These are phyloP conservation scores for Petasospora fabianii DNA, from an alignment of 1,139 yeast genomes.

Conservation along the genomic window DNA sequence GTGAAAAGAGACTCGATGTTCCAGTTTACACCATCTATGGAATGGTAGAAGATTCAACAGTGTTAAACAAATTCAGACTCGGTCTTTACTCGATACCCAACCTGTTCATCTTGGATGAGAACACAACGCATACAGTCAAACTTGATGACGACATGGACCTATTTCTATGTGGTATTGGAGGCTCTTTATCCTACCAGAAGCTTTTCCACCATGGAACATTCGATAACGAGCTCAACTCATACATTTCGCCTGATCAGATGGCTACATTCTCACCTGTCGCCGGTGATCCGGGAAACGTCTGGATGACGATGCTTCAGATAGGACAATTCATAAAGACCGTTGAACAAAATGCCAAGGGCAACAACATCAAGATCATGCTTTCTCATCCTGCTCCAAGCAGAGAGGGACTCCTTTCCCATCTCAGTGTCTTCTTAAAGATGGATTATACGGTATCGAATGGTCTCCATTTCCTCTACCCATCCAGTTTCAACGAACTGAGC, in stretches of 20 bases:
- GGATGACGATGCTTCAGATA: slow-evolving; percentile 70
- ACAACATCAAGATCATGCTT: slow-evolving; percentile 57
- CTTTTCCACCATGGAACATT: slow-evolving; percentile 64
- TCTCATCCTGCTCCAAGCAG: slow-evolving; percentile 66
- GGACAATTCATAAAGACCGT: slow-evolving; percentile 57
- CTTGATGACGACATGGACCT: slow-evolving; percentile 39
- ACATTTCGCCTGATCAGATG: slow-evolving; percentile 13
- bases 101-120: slow-evolving; percentile 59
- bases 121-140: slow-evolving; percentile 37
- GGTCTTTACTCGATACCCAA: slow-evolving; percentile 55
- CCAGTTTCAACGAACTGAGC: slow-evolving; percentile 68
- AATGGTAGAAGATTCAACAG: slow-evolving; percentile 68
- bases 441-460: slow-evolving; percentile 74
- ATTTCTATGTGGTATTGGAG: slow-evolving; percentile 68
- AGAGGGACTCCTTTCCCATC: slow-evolving; percentile 65
- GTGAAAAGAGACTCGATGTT: slow-evolving; percentile 43
- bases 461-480: slow-evolving; percentile 66
- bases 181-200: slow-evolving; percentile 62
- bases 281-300: slow-evolving; percentile 72
- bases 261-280: slow-evolving; percentile 36
- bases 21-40: slow-evolving; percentile 80
- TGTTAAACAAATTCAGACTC: slow-evolving; percentile 55
- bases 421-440: slow-evolving; percentile 64
- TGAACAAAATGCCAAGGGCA: slow-evolving; percentile 35
- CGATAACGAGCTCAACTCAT: slow-evolving; percentile 22